Percentiles rank a stretch among this genome's conserved stretches.
Evolutionary conservation across 129 eudicot genomes (phyloP).

Genomic region (carrot (Daucus carota)): DNA sequence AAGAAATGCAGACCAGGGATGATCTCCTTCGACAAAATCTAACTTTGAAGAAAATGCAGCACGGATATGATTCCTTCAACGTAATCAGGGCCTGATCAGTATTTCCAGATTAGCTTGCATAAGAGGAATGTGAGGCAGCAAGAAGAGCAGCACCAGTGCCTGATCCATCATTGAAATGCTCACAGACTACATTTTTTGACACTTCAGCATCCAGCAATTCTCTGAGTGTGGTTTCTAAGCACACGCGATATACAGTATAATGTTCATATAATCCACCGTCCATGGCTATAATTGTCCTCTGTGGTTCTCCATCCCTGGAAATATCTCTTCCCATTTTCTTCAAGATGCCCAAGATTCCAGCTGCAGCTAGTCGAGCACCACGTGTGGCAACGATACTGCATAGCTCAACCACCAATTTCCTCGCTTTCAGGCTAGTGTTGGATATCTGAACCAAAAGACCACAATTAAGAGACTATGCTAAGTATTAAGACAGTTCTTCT

Average conservation of each 20-base stretch:
- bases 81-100: neutral
- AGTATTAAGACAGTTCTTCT: neutral
- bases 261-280: slow-evolving; percentile 91
- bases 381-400: slow-evolving; percentile 74
- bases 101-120: slow-evolving; percentile 13
- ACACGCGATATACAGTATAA: slow-evolving; percentile 59
- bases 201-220: slow-evolving; percentile 59
- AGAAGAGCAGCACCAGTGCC: slow-evolving; percentile 96
- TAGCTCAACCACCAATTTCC: slow-evolving; percentile 60
- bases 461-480: neutral
- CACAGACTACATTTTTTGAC: slow-evolving; percentile 27
- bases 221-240: slow-evolving; percentile 56
- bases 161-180: slow-evolving; percentile 75
- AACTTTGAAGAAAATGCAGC: neutral
- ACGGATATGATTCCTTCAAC: neutral
- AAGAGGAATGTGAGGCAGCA: slow-evolving; percentile 82
- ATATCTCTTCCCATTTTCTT: slow-evolving; percentile 69
- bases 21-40: neutral
- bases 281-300: slow-evolving; percentile 68
- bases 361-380: slow-evolving; percentile 82
- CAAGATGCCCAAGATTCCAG: slow-evolving; percentile 67
- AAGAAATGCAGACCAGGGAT: neutral
- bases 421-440: slow-evolving; percentile 38
- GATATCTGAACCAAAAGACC: slow-evolving; percentile 34
- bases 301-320: slow-evolving; percentile 25